Evolutionary conservation across 169 alveolate species (phyloP).

Genomic region (Plasmodium vinckei): DNA sequence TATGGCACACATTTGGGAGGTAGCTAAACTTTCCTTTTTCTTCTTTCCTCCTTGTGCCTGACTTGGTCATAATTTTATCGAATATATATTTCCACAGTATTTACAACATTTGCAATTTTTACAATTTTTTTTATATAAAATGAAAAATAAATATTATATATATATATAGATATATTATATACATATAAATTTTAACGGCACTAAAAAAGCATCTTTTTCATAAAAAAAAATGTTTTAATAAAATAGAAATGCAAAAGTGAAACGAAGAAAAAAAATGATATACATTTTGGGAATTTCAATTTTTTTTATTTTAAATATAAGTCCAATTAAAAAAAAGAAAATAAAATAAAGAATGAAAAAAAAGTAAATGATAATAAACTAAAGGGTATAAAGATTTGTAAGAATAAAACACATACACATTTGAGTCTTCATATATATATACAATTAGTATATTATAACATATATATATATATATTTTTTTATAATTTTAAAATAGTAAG

Average conservation of each 20-base stretch:
- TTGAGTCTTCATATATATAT: conserved; percentile 5
- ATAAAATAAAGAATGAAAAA: neutral
- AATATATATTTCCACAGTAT: too few species aligned
- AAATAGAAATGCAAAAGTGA: conserved; percentile 24
- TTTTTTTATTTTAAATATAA: conserved; percentile 8
- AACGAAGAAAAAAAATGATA: conserved; percentile 20
- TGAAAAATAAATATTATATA: too few species aligned
- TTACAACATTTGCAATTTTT: too few species aligned
- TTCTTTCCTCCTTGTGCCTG: too few species aligned
- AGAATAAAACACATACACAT: neutral
- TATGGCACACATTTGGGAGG: too few species aligned
- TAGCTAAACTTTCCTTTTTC: too few species aligned
- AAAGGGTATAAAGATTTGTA: neutral
- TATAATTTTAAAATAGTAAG: neutral
- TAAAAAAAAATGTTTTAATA: conserved; percentile 45
- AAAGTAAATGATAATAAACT: too few species aligned
- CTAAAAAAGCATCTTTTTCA: conserved; percentile 66
- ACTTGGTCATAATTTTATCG: too few species aligned
- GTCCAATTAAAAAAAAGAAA: conserved; percentile 7
- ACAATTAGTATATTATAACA: conserved; percentile 1
- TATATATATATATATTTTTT: conserved; percentile 5
- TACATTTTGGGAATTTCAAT: conserved; percentile 14
- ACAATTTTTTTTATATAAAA: too few species aligned
- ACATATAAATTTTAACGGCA: conserved; percentile 34
- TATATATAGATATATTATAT: too few species aligned